These are phyloP conservation scores for Osmozyma mogii DNA, from an alignment of 805 yeast genomes.

Conservation along the genomic window DNA sequence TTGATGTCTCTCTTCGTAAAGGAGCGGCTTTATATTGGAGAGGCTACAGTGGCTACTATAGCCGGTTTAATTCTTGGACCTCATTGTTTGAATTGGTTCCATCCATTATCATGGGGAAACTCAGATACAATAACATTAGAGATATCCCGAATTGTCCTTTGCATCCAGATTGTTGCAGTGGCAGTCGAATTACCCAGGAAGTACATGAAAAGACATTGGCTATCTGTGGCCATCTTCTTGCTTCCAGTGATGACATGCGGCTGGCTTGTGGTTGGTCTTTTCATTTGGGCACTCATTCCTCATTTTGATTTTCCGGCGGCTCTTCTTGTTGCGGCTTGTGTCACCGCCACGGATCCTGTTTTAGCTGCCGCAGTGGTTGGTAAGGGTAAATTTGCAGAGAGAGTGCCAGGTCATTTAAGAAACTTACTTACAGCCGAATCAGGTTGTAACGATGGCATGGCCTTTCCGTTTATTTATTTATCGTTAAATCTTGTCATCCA, in stretches of 20 bases:
- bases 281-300: conserved; percentile 73
- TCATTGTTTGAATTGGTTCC: conserved; percentile 73
- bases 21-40: conserved; percentile 81
- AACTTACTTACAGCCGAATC: conserved; percentile 79
- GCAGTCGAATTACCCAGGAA: conserved; percentile 90
- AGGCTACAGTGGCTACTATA: conserved; percentile 81
- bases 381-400: conserved; percentile 81
- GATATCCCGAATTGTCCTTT: conserved; percentile 70
- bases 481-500: conserved; percentile 63
- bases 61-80: conserved; percentile 89
- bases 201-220: conserved; percentile 80
- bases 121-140: conserved; percentile 77
- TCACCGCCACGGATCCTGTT: conserved; percentile 94
- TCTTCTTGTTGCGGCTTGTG: conserved; percentile 73
- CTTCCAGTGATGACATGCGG: conserved; percentile 88
- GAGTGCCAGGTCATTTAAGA: conserved; percentile 90
- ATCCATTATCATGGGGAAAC: conserved; percentile 81
- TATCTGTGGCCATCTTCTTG: conserved; percentile 63
- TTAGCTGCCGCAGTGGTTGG: conserved; percentile 94
- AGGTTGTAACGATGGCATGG: conserved; percentile 94
- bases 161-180: conserved; percentile 87
- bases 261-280: conserved; percentile 76
- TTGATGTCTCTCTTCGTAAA: conserved; percentile 74
- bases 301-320: conserved; percentile 64
- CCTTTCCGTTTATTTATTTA: conserved; percentile 78